Conservation (phyloP, 2,329 filamentous ascomycete genomes). For the Xylariaceae sp. region DNA sequence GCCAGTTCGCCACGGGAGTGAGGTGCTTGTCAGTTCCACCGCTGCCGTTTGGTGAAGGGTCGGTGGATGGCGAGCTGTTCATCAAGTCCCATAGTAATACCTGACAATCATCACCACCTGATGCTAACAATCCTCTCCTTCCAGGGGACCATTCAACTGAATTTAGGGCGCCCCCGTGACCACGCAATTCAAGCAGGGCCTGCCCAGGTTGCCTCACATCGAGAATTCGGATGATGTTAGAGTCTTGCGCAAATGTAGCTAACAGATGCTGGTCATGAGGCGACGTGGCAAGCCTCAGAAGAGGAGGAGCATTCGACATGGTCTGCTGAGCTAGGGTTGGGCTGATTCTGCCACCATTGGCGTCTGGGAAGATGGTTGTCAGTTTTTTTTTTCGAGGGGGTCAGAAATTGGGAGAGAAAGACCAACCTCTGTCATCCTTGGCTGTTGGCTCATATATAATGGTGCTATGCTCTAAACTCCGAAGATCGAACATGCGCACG, state of each 20-base stretch:
- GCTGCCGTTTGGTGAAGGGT: slow-evolving; percentile 46
- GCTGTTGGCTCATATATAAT: slow-evolving; percentile 98
- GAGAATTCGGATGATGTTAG: slow-evolving; percentile 85
- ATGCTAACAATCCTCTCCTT: slow-evolving; percentile 82
- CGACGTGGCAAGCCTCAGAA: slow-evolving; percentile 80
- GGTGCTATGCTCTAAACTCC: slow-evolving; percentile 94
- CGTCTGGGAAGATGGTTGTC: slow-evolving; percentile 36
- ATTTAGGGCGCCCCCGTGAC: slow-evolving; percentile 81
- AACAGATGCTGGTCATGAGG: slow-evolving; percentile 93
- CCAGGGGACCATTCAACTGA: slow-evolving; percentile 94
- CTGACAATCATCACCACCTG: slow-evolving; percentile 85
- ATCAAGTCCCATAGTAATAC: slow-evolving; percentile 93
- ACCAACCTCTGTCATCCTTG: slow-evolving; percentile 70
- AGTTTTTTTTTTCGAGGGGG: not conserved
- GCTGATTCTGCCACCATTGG: slow-evolving; percentile 61
- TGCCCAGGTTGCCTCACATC: slow-evolving; percentile 96
- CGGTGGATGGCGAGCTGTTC: slow-evolving; percentile 53
- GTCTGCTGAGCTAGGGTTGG: slow-evolving; percentile 74
- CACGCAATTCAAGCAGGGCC: slow-evolving; percentile 86
- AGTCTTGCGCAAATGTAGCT: slow-evolving; percentile 95
- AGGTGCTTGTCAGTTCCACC: slow-evolving; percentile 54
- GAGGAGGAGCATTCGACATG: slow-evolving; percentile 70
- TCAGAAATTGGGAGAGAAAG: not conserved
- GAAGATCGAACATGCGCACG: slow-evolving; percentile 96
- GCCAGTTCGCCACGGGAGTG: slow-evolving; percentile 72